These are phyloP conservation scores for Pleurotus tuber-regium DNA, from an alignment of 768 basidiomycete species.

Conservation along the genomic window DNA sequence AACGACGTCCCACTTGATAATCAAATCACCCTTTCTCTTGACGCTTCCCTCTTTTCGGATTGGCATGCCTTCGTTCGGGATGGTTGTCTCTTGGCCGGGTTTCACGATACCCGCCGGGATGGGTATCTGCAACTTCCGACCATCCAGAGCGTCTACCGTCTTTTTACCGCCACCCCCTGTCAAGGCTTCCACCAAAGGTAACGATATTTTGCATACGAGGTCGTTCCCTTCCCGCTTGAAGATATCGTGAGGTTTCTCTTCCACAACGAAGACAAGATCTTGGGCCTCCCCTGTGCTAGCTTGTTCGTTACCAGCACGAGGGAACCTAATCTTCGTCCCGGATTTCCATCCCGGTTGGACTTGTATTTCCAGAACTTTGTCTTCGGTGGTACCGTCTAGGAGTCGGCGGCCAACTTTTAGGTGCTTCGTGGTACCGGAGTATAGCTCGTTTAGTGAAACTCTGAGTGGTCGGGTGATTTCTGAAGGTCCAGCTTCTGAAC, in stretches of 20 bases:
- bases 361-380: constrained; percentile 80
- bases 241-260: constrained; percentile 83
- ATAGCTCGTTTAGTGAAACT: constrained; percentile 83
- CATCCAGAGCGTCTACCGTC: constrained; percentile 74
- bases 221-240: constrained; percentile 85
- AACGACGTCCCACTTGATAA: constrained; percentile 78
- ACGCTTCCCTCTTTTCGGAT: constrained; percentile 73
- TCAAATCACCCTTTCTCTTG: constrained; percentile 78
- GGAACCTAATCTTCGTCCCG: constrained; percentile 92
- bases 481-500: constrained; percentile 32
- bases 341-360: constrained; percentile 93
- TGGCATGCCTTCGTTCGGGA: constrained; percentile 88
- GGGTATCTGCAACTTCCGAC: constrained; percentile 67
- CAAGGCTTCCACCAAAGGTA: constrained; percentile 85
- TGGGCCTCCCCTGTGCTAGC: constrained; percentile 59
- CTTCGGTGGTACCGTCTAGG: constrained; percentile 73
- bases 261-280: constrained; percentile 95
- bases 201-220: constrained; percentile 53
- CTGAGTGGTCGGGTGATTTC: constrained; percentile 84
- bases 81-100: constrained; percentile 68
- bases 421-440: constrained; percentile 80
- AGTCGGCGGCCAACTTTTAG: constrained; percentile 81
- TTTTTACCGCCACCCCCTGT: constrained; percentile 36
- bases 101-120: constrained; percentile 70
- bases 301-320: constrained; percentile 81